Evolutionary conservation across 805 yeast genomes (phyloP).

Genomic region (Teunomyces stri): DNA sequence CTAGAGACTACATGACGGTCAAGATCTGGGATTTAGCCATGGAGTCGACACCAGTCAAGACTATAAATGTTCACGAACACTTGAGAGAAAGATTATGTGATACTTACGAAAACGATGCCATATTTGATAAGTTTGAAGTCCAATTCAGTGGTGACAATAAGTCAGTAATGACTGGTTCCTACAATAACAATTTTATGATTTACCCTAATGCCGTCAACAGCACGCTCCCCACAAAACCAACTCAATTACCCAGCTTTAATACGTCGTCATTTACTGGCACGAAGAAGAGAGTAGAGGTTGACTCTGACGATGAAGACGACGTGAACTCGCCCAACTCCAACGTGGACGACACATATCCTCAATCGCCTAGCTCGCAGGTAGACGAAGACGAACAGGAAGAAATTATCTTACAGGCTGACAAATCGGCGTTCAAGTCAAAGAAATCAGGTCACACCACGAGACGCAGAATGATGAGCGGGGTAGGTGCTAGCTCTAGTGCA

Average conservation of each 20-base stretch:
- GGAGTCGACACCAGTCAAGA: constrained; percentile 93
- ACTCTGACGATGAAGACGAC: constrained; percentile 32
- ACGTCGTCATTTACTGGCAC: constrained; percentile 11
- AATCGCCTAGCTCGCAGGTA: constrained; percentile 31
- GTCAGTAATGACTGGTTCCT: constrained; percentile 94
- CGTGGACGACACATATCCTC: constrained; percentile 21
- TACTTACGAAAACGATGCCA: constrained; percentile 97
- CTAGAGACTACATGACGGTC: constrained; percentile 95
- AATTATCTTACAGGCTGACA: constrained; percentile 93
- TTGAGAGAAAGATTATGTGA: constrained; percentile 91
- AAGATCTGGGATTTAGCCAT: constrained; percentile 97
- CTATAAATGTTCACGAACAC: constrained; percentile 94
- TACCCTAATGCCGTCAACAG: constrained; percentile 74
- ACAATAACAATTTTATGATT: constrained; percentile 94
- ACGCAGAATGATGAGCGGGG: constrained; percentile 50
- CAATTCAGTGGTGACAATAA: constrained; percentile 91
- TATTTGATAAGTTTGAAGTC: constrained; percentile 97
- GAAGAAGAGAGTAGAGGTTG: constrained; percentile 10
- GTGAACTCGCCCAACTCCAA: constrained; percentile 40
- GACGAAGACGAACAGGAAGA: constrained; percentile 46
- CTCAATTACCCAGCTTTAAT: constrained; percentile 13
- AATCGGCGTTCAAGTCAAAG: constrained; percentile 87
- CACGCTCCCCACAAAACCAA: background rate
- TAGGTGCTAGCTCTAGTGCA: constrained; percentile 48
- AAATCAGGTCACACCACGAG: constrained; percentile 48